Base-by-base conservation (phyloP, 371 early-diverging fungal species). In the Choanephora cucurbitarum region DNA sequence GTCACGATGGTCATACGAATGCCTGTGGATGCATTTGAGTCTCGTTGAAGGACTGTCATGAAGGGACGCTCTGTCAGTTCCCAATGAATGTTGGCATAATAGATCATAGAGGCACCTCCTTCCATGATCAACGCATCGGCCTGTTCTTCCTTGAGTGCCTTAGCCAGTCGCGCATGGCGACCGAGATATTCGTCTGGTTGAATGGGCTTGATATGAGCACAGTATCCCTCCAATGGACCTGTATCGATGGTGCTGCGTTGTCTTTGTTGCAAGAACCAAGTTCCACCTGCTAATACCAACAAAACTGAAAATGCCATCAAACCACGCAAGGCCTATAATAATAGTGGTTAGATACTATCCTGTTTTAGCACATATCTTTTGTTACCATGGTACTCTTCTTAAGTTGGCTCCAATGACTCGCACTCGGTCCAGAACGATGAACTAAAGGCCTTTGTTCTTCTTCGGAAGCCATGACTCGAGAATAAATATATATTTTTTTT, bases 31-130 rank as follows among this genome's bases (percentile, higher is more conserved):
- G 59, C 32, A 21, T 52, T 53, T 21, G 60, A 43, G 22, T 72
- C 71, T 17, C 63, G 51, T 19, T 64, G 66, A 32, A 78, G 60
- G 11, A 82, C 44, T 10, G 78, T 72, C 42, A 84, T 50, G 52
- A 84, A 84, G 0, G 84, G 77, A 17, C 82, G 69, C 41, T 84
- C 84, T 18, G 73, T 78, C 32, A 71, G 61, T 2, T 69, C 63
- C 84, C 84, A 84, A 8, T 55, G 60, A 55, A 84, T 73, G 61
- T 78, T 75, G 24, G 79, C 65, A 42, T 81, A 82, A 39, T 82
- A 82, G 11, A 60, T 43, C 81, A 84, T 75, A 33, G 75, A 70
- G 3, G 81, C 61, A 5, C 81, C 80, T 10, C 78, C 78, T 50
- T 84, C 84, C 48, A 78, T 74, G 21, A 84, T 65, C 21, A 78